Evolutionary conservation across 139 green algal species (phyloP).

Genomic region (Chlorella ohadii): DNA sequence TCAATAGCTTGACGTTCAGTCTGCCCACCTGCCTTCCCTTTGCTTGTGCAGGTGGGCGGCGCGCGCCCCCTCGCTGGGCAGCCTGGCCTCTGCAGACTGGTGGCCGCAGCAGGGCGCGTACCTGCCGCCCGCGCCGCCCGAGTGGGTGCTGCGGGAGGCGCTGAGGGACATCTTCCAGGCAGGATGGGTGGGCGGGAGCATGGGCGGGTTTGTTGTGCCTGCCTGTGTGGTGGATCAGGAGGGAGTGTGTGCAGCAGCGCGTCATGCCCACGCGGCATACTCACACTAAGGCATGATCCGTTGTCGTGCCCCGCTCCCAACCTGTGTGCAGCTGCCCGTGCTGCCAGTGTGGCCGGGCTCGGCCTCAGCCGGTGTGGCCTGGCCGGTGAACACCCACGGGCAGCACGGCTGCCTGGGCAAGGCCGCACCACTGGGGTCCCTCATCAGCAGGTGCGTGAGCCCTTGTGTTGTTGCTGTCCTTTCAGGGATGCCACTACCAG

Average conservation of each 20-base stretch:
- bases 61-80: neutral
- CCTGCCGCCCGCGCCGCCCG: conserved; percentile 47
- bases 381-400: neutral
- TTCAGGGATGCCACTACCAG: neutral
- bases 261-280: too few species aligned
- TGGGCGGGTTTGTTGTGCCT: too few species aligned
- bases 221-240: too few species aligned
- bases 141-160: conserved; percentile 55
- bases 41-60: conserved; percentile 2
- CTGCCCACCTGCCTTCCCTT: too few species aligned
- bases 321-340: neutral
- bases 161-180: conserved; percentile 64
- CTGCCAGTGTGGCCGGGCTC: conserved; percentile 22
- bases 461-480: neutral
- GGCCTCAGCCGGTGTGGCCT: conserved; percentile 5
- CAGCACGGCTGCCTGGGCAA: conserved; percentile 36
- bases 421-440: conserved; percentile 28
- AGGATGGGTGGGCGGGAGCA: neutral
- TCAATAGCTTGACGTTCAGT: too few species aligned
- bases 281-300: neutral
- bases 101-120: conserved; percentile 55
- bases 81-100: conserved; percentile 51
- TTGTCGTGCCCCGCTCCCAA: too few species aligned
- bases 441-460: conserved; percentile 13
- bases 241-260: too few species aligned